Evolutionary conservation across 108 stramenopile species (phyloP), one percentile per base, ranked within the genome.

Genomic region (Pseudonitzschia delicatissima): DNA sequence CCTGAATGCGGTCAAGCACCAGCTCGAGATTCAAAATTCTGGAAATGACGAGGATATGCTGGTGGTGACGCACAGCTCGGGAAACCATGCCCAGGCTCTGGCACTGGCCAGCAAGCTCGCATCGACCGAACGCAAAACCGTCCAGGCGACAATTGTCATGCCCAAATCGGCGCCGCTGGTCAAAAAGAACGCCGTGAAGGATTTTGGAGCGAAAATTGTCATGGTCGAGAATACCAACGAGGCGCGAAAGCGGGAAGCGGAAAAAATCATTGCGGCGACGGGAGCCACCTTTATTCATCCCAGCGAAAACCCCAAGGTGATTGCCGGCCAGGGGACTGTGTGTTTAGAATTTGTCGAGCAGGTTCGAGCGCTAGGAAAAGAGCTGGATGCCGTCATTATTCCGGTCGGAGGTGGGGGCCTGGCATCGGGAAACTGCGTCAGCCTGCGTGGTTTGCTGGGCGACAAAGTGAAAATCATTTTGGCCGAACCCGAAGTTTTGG

Each of bases 21-120:
- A 47, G 15, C 9, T 73, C 42, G 72, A 73, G 27, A 64, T 81
- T 6, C 71, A 84, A 15, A 87, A 80, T 20, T 7, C 4, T 6
- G 12, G 4, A 8, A 25, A 51, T 18, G 2, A 33, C 4, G 11
- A 55, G 17, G 25, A 17, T 31, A 73, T 76, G 31, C 28, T 73
- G 47, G 72, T 71, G 15, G 70, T 71, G 3, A 64, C 70, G 7
- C 70, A 71, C 50, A 62, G 61, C 2, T 64, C 62, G 5, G 95
- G 95, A 15, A 96, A 96, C 66, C 92, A 96, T 72, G 95, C 90
- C 5, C 91, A 93, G 72, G 94, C 90, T 8, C 50, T 96, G 18
- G 90, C 95, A 9, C 74, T 90, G 61, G 88, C 90, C 1, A 82
- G 90, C 0, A 69, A 49, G 37, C 28, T 69, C 8, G 63, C 67